phyloP scores from a whole-genome alignment of 2,329 filamentous ascomycete species.

The Plectosphaerella sp. region DNA sequence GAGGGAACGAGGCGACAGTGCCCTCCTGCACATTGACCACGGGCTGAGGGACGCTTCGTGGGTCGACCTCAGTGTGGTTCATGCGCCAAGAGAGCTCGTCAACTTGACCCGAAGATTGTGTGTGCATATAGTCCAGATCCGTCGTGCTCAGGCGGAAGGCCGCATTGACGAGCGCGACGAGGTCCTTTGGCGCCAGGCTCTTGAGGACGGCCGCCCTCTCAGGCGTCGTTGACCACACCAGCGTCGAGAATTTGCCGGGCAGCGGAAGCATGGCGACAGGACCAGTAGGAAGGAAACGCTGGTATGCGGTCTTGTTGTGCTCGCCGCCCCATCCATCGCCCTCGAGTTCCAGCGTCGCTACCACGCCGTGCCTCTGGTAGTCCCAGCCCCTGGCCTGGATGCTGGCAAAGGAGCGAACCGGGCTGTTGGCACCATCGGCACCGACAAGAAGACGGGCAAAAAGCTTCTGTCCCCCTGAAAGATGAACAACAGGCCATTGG shows the following conservation, averaged over 20 bases:
- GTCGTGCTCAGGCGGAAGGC: slow-evolving; percentile 78
- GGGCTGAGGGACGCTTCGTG: slow-evolving; percentile 56
- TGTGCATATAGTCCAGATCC: slow-evolving; percentile 82
- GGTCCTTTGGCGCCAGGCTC: slow-evolving; percentile 65
- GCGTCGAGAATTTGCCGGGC: slow-evolving; percentile 73
- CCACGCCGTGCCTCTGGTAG: slow-evolving; percentile 84
- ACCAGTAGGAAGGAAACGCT: slow-evolving; percentile 89
- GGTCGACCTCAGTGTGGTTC: slow-evolving; percentile 58
- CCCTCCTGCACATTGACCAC: slow-evolving; percentile 71
- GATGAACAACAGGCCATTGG: slow-evolving; percentile 79
- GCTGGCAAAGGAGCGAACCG: slow-evolving; percentile 82
- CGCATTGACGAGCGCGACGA: slow-evolving; percentile 85
- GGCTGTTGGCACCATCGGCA: slow-evolving; percentile 92
- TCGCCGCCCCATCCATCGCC: slow-evolving; percentile 51
- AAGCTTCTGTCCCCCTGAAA: slow-evolving; percentile 64
- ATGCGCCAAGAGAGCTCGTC: slow-evolving; percentile 84
- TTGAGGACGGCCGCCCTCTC: slow-evolving; percentile 76
- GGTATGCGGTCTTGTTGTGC: slow-evolving; percentile 74
- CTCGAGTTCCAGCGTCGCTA: slow-evolving; percentile 78
- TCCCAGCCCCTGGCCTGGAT: slow-evolving; percentile 90
- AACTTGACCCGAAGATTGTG: slow-evolving; percentile 49
- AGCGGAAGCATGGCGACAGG: slow-evolving; percentile 89
- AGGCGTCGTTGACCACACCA: slow-evolving; percentile 94
- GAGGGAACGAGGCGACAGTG: slow-evolving; percentile 82
- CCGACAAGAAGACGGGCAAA: slow-evolving; percentile 83